Percentiles rank a stretch among this genome's conserved stretches.
Conservation (phyloP, 169 alveolate species). For the Eimeria falciformis region DNA sequence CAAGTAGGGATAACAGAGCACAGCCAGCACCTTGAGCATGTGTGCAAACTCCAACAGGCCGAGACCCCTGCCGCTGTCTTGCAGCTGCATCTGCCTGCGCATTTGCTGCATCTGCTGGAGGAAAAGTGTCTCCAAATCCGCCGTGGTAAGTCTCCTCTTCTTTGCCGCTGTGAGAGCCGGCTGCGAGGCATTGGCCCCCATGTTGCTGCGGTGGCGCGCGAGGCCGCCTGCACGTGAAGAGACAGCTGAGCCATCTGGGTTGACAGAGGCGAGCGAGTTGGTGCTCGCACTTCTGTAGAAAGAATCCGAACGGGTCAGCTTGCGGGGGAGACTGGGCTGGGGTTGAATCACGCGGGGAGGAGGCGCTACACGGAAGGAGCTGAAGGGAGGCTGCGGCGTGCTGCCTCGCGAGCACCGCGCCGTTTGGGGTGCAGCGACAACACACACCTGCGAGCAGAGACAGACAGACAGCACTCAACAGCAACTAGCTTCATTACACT, state of each 20-base stretch:
- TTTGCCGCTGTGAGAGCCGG: not conserved
- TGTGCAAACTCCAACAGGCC: conserved; percentile 64
- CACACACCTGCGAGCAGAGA: not conserved
- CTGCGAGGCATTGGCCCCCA: not conserved
- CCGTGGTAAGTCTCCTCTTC: conserved; percentile 21
- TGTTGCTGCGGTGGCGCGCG: conserved; percentile 41
- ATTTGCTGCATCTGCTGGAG: conserved; percentile 57
- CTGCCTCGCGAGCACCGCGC: not conserved
- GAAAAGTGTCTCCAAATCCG: conserved; percentile 53
- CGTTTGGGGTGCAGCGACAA: not conserved
- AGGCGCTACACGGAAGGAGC: not conserved
- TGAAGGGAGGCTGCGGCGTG: conserved; percentile 46
- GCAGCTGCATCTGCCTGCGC: conserved; percentile 72
- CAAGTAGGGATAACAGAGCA: conserved; percentile 21
- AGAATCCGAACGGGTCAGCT: conserved; percentile 7
- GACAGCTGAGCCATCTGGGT: not conserved
- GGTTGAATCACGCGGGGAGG: not conserved
- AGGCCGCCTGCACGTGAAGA: not conserved
- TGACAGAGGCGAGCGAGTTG: not conserved
- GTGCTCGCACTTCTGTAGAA: conserved; percentile 31
- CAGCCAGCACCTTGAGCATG: conserved; percentile 32
- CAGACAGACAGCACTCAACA: not conserved
- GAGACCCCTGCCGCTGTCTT: conserved; percentile 40
- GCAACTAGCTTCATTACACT: too few species aligned
- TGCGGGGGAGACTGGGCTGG: not conserved